Conservation (phyloP, 2,329 filamentous ascomycete species). For the Calonectria ilicicola region DNA sequence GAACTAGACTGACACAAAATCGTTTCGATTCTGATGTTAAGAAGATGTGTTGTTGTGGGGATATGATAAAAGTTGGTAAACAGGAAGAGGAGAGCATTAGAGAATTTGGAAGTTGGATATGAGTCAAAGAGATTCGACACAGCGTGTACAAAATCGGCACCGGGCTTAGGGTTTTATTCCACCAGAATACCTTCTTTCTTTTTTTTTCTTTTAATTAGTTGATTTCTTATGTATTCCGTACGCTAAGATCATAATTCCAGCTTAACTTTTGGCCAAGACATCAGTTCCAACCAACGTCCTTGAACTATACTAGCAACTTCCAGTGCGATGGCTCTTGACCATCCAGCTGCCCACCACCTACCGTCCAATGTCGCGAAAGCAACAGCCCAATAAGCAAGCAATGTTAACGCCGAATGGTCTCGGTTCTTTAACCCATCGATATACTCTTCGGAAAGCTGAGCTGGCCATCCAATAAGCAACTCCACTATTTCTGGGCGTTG, state of each 20-base stretch:
- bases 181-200: too few species aligned
- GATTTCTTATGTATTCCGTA: too few species aligned
- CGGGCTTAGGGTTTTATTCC: background rate
- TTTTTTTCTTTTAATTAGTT: too few species aligned
- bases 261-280: background rate
- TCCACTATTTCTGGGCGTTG: conserved; percentile 10
- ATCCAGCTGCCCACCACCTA: conserved; percentile 29
- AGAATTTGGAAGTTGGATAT: too few species aligned
- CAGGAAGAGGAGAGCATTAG: too few species aligned
- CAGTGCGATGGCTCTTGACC: conserved; percentile 16
- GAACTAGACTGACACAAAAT: too few species aligned
- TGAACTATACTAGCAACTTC: conserved; percentile 17
- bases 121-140: too few species aligned
- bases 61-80: too few species aligned
- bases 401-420: conserved; percentile 15
- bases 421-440: conserved; percentile 8
- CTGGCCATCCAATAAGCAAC: conserved; percentile 25
- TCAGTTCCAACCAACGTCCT: conserved; percentile 6
- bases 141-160: too few species aligned
- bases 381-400: conserved; percentile 26
- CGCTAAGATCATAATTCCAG: background rate
- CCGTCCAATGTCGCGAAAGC: conserved; percentile 17
- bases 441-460: conserved; percentile 18
- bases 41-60: too few species aligned
- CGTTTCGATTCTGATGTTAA: too few species aligned